A percentile compares a stretch with the other conserved stretches of the same genome.
Evolutionary conservation across 2,329 filamentous ascomycete species (phyloP).

Genomic region (Teratosphaeria destructans): DNA sequence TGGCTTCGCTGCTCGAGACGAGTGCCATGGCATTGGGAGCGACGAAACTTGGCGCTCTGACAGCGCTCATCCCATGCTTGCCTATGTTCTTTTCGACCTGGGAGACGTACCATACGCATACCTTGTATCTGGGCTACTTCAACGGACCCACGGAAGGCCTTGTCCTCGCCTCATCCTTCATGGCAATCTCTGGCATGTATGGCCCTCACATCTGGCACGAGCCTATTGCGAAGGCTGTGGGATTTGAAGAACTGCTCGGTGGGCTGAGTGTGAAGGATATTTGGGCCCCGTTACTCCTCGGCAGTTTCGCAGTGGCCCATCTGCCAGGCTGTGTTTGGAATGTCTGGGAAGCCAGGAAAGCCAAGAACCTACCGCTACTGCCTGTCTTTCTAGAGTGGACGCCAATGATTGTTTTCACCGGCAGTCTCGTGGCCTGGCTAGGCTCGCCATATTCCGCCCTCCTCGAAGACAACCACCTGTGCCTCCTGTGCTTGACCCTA

Average conservation of each 20-base stretch:
- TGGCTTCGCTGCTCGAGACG: constrained; percentile 81
- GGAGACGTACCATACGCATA: constrained; percentile 99
- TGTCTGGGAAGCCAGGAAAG: constrained; percentile 65
- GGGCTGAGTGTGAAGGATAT: constrained; percentile 71
- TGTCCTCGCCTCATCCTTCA: constrained; percentile 75
- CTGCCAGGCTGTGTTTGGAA: constrained; percentile 84
- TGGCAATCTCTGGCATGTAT: constrained; percentile 77
- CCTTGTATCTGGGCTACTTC: constrained; percentile 88
- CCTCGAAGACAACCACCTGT: constrained; percentile 72
- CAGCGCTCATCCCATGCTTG: constrained; percentile 78
- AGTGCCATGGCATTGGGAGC: constrained; percentile 87
- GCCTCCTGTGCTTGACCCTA: constrained; percentile 86
- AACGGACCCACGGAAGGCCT: constrained; percentile 96
- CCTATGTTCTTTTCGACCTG: constrained; percentile 99
- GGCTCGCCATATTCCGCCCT: constrained; percentile 80
- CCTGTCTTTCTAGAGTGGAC: constrained; percentile 91
- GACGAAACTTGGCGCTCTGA: constrained; percentile 77
- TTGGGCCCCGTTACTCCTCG: constrained; percentile 57
- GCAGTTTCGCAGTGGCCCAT: constrained; percentile 47
- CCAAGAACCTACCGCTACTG: constrained; percentile 60
- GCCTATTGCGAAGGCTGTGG: constrained; percentile 60
- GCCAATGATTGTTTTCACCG: constrained; percentile 73
- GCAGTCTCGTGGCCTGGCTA: constrained; percentile 70
- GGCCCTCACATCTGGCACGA: constrained; percentile 80
- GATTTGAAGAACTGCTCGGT: constrained; percentile 53